Percentiles rank a stretch among this genome's conserved stretches.
Evolutionary conservation across 2,329 filamentous ascomycete species (phyloP).

Genomic region (Paraphaeosphaeria sporulosa): DNA sequence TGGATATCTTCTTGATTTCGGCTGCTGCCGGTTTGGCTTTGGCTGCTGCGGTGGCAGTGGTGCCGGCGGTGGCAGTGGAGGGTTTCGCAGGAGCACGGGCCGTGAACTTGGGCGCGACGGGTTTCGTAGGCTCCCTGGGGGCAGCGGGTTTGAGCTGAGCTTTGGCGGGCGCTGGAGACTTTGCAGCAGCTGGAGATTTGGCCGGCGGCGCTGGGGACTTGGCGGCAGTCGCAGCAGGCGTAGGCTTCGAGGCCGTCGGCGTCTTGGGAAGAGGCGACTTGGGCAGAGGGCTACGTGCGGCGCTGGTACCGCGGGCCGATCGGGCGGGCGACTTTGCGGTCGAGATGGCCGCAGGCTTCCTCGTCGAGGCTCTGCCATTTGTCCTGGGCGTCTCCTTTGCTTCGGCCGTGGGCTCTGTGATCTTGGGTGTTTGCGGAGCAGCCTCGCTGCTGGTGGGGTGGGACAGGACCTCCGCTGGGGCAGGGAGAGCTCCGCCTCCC

Average conservation of each 20-base stretch:
- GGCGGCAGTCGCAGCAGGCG: conserved; percentile 25
- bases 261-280: conserved; percentile 38
- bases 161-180: conserved; percentile 22
- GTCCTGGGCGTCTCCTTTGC: conserved; percentile 29
- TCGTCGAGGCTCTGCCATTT: conserved; percentile 34
- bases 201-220: conserved; percentile 21
- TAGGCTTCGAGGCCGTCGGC: conserved; percentile 37
- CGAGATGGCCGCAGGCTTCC: conserved; percentile 44
- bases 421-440: conserved; percentile 22
- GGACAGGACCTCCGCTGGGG: conserved; percentile 36
- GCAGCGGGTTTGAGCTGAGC: conserved; percentile 24
- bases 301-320: conserved; percentile 29
- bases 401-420: conserved; percentile 23
- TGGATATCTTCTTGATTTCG: conserved; percentile 36
- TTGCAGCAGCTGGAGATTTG: conserved; percentile 24
- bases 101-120: conserved; percentile 31
- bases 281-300: conserved; percentile 43
- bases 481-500: conserved; percentile 47
- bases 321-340: conserved; percentile 36
- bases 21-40: conserved; percentile 33
- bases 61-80: conserved; percentile 27
- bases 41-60: conserved; percentile 31
- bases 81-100: conserved; percentile 38
- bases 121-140: conserved; percentile 34
- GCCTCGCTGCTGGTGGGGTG: conserved; percentile 19